A percentile compares a stretch with the other conserved stretches of the same genome.
Conservation (phyloP, 2,329 filamentous ascomycete species). For the Aquanectria penicillioides region DNA sequence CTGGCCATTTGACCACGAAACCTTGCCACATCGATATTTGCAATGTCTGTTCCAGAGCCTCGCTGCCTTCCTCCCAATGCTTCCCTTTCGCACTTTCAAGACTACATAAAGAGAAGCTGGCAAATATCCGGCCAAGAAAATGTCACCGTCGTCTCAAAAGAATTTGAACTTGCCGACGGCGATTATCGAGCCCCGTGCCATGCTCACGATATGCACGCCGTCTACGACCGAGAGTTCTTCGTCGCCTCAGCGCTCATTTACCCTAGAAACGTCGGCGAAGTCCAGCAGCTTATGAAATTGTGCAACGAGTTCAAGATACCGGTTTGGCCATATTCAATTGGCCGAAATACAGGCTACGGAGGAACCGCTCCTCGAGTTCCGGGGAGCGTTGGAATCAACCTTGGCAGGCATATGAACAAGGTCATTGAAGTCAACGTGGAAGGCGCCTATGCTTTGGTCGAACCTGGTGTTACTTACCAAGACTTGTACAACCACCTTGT, state of each 20-base stretch:
- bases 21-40: background rate
- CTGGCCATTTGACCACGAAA: background rate
- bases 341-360: conserved; percentile 21
- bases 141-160: conserved; percentile 17
- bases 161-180: conserved; percentile 13
- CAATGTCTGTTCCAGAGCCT: background rate
- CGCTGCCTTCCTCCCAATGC: background rate
- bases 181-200: conserved; percentile 32
- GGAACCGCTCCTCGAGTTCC: conserved; percentile 17
- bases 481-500: conserved; percentile 17
- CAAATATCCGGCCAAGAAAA: conserved; percentile 6
- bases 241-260: conserved; percentile 28
- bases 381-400: conserved; percentile 9
- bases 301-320: conserved; percentile 32
- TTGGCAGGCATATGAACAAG: conserved; percentile 23
- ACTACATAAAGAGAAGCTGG: background rate
- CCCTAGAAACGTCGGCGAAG: conserved; percentile 25
- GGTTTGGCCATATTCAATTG: conserved; percentile 32
- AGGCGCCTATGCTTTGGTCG: conserved; percentile 19
- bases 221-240: conserved; percentile 27
- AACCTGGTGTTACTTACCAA: conserved; percentile 16
- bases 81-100: background rate
- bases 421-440: conserved; percentile 23
- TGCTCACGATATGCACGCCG: conserved; percentile 32
- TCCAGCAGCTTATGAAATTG: conserved; percentile 22